These are phyloP conservation scores for Boletellus emodensis DNA, from an alignment of 768 basidiomycete genomes.

Conservation along the genomic window DNA sequence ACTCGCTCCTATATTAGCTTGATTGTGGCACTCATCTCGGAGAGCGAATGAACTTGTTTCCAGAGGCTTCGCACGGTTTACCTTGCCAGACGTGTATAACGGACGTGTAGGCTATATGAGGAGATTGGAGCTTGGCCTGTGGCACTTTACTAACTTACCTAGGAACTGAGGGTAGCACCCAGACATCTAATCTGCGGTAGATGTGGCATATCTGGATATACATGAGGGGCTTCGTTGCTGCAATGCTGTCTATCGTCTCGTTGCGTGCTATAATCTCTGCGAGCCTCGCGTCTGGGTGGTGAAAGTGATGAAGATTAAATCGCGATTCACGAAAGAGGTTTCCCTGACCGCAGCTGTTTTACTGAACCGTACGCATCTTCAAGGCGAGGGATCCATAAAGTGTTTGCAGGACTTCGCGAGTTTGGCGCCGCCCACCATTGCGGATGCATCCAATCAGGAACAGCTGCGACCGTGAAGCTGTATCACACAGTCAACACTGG, in stretches of 20 bases:
- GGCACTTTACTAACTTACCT: conserved; percentile 9
- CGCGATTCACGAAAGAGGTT: too few relatives aligned
- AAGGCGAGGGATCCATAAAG: too few relatives aligned
- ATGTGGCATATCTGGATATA: conserved; percentile 10
- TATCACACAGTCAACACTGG: too few relatives aligned
- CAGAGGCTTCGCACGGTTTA: background rate
- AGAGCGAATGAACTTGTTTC: conserved; percentile 50
- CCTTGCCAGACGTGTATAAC: too few relatives aligned
- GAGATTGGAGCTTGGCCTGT: conserved; percentile 1
- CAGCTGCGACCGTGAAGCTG: too few relatives aligned
- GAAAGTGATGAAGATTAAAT: too few relatives aligned
- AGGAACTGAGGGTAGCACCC: conserved; percentile 7
- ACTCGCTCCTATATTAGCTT: conserved; percentile 46
- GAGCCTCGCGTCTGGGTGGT: background rate
- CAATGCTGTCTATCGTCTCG: conserved; percentile 15
- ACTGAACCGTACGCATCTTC: too few relatives aligned
- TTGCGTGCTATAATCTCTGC: conserved; percentile 19
- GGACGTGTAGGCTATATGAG: background rate
- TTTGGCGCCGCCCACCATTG: too few relatives aligned
- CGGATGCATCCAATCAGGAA: too few relatives aligned
- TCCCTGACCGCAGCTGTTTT: too few relatives aligned
- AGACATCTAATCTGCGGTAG: conserved; percentile 16
- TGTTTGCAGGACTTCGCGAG: too few relatives aligned
- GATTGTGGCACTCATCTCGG: conserved; percentile 84
- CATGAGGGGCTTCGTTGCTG: conserved; percentile 3